Evolutionary conservation across 225 moss, liverwort and hornwort genomes (phyloP), one percentile per base, ranked within the genome.

Genomic region (Physcomitrellopsis africana): DNA sequence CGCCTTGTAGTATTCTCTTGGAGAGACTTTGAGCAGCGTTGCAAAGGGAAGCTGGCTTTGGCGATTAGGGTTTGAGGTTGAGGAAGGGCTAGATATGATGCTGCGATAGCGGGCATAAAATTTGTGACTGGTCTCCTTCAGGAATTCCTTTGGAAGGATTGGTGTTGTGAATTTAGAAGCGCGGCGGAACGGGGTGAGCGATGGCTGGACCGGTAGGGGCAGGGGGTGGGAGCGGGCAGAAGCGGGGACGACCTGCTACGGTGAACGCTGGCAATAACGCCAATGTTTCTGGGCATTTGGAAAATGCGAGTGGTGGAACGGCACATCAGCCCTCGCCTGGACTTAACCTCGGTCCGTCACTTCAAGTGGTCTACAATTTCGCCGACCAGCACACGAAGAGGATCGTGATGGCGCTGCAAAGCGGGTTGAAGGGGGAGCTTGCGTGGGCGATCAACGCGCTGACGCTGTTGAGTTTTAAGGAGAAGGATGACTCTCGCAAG

Each of bases 391-490:
- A 90, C 58, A 90, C 87, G 76, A 97, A 92, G 86, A 81, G 96
- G 58, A 81, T 94, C 26, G 91, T 97, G 12, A 87, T 97, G 90
- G 96, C 96, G 62, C 80, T 97, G 72, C 96, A 97, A 75, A 92
- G 94, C 66, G 96, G 96, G 45, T 70, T 97, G 66, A 97, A 94
- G 75, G 92, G 96, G 24, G 96, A 97, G 80, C 83, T 97, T 3
- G 80, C 91, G 9, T 97, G 94, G 96, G 94, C 96, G 59, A 88
- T 97, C 8, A 94, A 97, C 43, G 68, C 96, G 0, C 68, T 97
- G 60, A 94, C 96, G n/a, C 71, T 94, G 55, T 69, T 97, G 20
- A 92, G 92, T 45, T 92, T 79, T 82, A 97, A 94, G 82, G 96
- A 97, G 45, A 97, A 97, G 58, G 96, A 97, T 29, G 94, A 97